Percentiles rank a stretch among this genome's conserved stretches.
phyloP scores from a whole-genome alignment of 208 protist species.

The Histomonas meleagridis region DNA sequence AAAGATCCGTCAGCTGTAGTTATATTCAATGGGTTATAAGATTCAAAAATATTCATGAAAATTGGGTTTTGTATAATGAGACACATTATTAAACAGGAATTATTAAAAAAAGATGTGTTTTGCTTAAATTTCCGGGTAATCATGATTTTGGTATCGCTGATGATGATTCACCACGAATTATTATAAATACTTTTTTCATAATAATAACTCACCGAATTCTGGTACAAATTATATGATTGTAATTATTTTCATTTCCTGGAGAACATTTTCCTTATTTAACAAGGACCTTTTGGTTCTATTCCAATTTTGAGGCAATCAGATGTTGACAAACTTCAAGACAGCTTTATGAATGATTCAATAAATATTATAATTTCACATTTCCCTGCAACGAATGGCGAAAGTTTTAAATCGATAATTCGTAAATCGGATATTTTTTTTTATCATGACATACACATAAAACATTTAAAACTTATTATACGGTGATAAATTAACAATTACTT shows the following conservation, averaged over 20 bases:
- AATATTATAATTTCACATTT: not conserved
- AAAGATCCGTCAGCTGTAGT: not conserved
- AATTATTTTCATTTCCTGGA: not conserved
- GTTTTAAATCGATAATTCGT: not conserved
- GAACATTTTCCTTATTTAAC: not conserved
- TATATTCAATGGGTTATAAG: not conserved
- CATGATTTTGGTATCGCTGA: not conserved
- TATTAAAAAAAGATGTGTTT: not conserved
- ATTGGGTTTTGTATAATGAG: not conserved
- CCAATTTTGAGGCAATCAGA: not conserved
- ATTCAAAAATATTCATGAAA: not conserved
- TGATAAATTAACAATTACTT: not conserved
- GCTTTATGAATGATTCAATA: not conserved
- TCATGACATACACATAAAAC: not conserved
- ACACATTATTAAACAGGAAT: not conserved
- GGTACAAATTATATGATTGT: too few relatives aligned
- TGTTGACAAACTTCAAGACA: not conserved
- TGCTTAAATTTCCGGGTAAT: not conserved
- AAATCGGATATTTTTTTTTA: not conserved
- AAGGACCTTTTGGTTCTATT: not conserved
- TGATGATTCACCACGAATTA: not conserved
- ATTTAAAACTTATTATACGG: not conserved
- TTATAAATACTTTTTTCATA: not conserved
- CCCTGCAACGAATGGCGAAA: not conserved
- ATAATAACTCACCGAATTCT: too few relatives aligned